Conservation (phyloP, 768 basidiomycete species). For the Boletus insuetus region DNA sequence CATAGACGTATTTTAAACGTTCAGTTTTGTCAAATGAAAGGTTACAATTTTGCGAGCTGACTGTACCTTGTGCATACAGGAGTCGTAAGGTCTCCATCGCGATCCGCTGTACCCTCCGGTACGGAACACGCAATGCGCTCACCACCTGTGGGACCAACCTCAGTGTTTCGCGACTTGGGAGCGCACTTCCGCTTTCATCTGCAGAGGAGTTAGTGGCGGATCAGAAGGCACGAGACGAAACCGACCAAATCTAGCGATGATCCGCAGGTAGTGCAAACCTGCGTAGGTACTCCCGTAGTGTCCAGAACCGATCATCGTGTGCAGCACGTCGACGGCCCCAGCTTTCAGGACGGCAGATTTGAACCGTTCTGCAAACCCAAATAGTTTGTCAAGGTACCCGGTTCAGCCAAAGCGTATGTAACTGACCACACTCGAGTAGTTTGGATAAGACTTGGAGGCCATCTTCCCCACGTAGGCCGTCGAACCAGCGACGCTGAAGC, state of each 20-base stretch:
- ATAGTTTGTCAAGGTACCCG: not conserved
- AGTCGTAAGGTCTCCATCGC: conserved; percentile 11
- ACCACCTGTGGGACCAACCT: conserved; percentile 14
- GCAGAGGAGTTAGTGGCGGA: not conserved
- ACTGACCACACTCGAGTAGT: conserved; percentile 23
- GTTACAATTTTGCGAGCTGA: not conserved
- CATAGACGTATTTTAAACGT: not conserved
- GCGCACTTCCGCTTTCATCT: conserved; percentile 7
- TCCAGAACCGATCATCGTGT: conserved; percentile 14
- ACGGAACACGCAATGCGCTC: conserved; percentile 14
- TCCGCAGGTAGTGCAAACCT: conserved; percentile 24
- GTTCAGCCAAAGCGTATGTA: too few relatives aligned
- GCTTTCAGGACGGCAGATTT: conserved; percentile 14
- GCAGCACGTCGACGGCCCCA: conserved; percentile 11
- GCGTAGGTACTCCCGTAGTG: conserved; percentile 11
- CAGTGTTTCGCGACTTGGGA: not conserved
- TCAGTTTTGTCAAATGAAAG: not conserved
- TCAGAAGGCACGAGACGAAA: not conserved
- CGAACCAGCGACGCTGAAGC: conserved; percentile 29
- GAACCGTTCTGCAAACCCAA: conserved; percentile 10
- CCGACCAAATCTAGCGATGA: conserved; percentile 20
- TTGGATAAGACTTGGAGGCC: conserved; percentile 17
- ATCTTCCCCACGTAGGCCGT: conserved; percentile 26
- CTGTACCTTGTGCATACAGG: conserved; percentile 16
- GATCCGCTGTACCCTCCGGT: conserved; percentile 14